Evolutionary conservation across 164 flowering plant genomes (phyloP).

Genomic region (Aristolochia californica): DNA sequence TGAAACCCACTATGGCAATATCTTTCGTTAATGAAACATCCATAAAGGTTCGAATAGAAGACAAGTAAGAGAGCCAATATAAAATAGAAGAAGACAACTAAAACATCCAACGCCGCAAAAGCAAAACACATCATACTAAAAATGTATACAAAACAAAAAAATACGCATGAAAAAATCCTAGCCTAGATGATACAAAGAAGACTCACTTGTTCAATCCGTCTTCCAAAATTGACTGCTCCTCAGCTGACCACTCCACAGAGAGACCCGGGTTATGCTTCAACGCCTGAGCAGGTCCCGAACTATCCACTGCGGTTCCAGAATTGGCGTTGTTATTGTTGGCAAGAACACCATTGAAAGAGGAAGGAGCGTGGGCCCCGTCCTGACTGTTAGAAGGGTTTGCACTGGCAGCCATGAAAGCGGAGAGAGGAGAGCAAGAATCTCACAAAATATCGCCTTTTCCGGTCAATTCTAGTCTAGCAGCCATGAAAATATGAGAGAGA

Average conservation of each 20-base stretch:
- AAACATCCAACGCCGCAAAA: too few relatives aligned
- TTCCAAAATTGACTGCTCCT: constrained; percentile 48
- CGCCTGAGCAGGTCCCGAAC: constrained; percentile 14
- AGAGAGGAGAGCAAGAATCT: constrained; percentile 2
- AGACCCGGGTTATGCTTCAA: constrained; percentile 56
- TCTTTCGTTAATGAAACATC: too few relatives aligned
- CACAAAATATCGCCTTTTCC: constrained; percentile 10
- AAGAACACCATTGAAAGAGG: constrained; percentile 20
- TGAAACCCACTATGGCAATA: too few relatives aligned
- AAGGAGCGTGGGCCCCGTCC: constrained; percentile 19
- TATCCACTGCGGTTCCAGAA: constrained; percentile 8
- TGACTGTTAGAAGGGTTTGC: constrained; percentile 45
- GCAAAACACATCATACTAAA: too few relatives aligned
- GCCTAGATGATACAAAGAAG: neutral
- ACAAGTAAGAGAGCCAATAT: too few relatives aligned
- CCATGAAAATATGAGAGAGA: neutral
- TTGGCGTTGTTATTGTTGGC: constrained; percentile 20
- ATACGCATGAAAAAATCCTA: too few relatives aligned
- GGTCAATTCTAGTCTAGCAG: constrained; percentile 12
- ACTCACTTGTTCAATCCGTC: constrained; percentile 42
- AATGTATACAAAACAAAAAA: too few relatives aligned
- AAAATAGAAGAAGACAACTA: too few relatives aligned
- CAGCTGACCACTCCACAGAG: constrained; percentile 41
- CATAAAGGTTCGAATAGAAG: too few relatives aligned
- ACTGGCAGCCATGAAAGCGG: constrained; percentile 31